Evolutionary conservation across 2,329 filamentous ascomycete species (phyloP).

Genomic region (Neocucurbitaria cava): DNA sequence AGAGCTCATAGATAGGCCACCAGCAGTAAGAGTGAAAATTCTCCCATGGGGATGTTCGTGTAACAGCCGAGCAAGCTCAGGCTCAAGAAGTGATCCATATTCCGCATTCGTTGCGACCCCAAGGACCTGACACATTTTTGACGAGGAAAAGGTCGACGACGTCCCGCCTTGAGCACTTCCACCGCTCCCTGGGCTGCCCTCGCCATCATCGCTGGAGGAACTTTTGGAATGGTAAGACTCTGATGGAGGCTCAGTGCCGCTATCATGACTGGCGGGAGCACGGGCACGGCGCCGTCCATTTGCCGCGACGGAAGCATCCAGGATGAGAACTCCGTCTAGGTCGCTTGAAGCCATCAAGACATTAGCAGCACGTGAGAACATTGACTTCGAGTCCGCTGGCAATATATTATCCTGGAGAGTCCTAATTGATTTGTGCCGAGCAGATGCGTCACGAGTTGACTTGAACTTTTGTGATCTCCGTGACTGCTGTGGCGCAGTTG

Average conservation of each 20-base stretch:
- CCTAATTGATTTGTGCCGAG: slow-evolving; percentile 21
- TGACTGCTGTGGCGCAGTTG: background rate
- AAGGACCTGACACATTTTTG: slow-evolving; percentile 34
- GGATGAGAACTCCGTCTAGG: slow-evolving; percentile 43
- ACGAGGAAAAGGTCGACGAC: slow-evolving; percentile 8
- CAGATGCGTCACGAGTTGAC: slow-evolving; percentile 9
- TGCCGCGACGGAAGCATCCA: slow-evolving; percentile 42
- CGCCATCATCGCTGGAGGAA: slow-evolving; percentile 23
- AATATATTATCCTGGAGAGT: slow-evolving; percentile 39
- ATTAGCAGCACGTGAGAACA: slow-evolving; percentile 45
- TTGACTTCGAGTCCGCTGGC: slow-evolving; percentile 34
- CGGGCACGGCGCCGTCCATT: slow-evolving; percentile 21
- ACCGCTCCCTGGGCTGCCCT: background rate
- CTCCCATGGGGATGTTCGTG: slow-evolving; percentile 34
- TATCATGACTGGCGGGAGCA: slow-evolving; percentile 7
- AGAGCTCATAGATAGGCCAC: slow-evolving; percentile 25
- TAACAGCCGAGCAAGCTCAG: slow-evolving; percentile 28
- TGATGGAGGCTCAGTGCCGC: slow-evolving; percentile 3
- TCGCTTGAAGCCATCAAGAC: slow-evolving; percentile 42
- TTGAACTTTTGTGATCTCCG: background rate
- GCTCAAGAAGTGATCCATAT: slow-evolving; percentile 24
- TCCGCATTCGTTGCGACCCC: slow-evolving; percentile 23
- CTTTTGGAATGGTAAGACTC: slow-evolving; percentile 21
- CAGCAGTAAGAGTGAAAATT: slow-evolving; percentile 31
- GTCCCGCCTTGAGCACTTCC: background rate